phyloP scores from a whole-genome alignment of 2,329 filamentous ascomycete species.

The Trichoderma sp. region DNA sequence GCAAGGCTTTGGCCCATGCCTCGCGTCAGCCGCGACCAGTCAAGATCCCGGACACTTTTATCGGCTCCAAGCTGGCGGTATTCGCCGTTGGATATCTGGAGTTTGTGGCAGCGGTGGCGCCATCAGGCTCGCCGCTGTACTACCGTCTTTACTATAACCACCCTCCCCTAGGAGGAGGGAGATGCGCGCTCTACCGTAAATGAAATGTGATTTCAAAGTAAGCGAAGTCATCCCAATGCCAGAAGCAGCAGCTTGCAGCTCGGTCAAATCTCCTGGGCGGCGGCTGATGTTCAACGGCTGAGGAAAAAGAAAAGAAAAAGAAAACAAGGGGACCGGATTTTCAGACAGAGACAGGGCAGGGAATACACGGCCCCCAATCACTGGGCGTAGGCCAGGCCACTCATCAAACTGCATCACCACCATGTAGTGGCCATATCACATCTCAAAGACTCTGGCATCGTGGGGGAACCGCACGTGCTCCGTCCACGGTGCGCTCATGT shows the following conservation, averaged over 20 bases:
- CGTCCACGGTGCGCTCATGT: not conserved
- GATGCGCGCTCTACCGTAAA: not conserved
- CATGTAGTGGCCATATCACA: not conserved
- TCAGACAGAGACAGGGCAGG: not conserved
- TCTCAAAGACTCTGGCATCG: not conserved
- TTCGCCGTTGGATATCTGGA: not conserved
- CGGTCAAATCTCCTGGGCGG: not conserved
- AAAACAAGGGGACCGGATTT: not conserved
- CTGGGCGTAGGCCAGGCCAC: not conserved
- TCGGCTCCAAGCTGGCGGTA: slow-evolving; percentile 17
- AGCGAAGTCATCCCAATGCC: not conserved
- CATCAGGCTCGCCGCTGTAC: not conserved
- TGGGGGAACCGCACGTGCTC: not conserved
- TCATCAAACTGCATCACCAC: not conserved
- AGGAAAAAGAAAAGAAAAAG: not conserved
- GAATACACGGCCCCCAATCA: too few relatives aligned
- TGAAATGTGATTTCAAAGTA: not conserved
- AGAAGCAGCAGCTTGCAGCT: not conserved
- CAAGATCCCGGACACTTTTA: not conserved
- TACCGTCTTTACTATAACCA: not conserved
- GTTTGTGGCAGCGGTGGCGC: not conserved
- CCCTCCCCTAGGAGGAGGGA: not conserved
- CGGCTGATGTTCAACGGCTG: not conserved
- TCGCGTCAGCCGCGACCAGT: not conserved
- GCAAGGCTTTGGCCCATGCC: not conserved